Percentiles rank a stretch among this genome's conserved stretches.
phyloP scores from a whole-genome alignment of 2,329 filamentous ascomycete genomes.

The Beauveria pseudobassiana region DNA sequence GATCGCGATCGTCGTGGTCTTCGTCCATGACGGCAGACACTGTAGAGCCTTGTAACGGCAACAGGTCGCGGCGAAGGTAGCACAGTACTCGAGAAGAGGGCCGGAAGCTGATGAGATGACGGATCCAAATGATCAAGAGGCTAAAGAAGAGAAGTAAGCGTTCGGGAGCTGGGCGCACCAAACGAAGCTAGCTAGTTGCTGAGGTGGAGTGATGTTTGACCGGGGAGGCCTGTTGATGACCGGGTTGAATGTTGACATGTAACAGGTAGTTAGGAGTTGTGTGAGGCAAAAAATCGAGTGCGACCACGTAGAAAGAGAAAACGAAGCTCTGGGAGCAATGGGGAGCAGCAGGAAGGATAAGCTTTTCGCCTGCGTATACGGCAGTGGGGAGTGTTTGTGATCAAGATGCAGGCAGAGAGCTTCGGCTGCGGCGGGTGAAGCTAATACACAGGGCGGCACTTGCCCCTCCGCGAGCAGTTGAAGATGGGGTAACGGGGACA shows the following conservation, averaged over 20 bases:
- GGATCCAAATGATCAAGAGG: background rate
- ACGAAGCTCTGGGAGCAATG: background rate
- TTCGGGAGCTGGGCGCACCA: slow-evolving; percentile 1
- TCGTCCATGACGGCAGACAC: slow-evolving; percentile 2
- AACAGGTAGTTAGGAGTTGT: background rate
- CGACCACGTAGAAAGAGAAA: background rate
- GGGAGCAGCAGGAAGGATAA: background rate
- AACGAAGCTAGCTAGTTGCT: background rate
- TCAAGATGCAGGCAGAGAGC: background rate
- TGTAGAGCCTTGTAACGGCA: background rate
- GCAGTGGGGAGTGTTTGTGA: background rate
- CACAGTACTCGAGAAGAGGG: background rate
- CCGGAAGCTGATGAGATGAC: background rate
- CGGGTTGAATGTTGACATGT: background rate
- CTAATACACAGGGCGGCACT: slow-evolving; percentile 4
- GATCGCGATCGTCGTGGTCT: background rate
- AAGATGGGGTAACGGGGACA: background rate
- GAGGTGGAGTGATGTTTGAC: slow-evolving; percentile 4
- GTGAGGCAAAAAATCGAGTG: background rate
- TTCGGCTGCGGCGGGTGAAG: background rate
- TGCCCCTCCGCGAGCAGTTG: background rate
- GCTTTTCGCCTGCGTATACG: background rate
- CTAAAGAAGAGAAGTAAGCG: background rate
- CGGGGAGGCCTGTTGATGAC: slow-evolving; percentile 6
- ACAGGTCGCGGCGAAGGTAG: background rate